Evolutionary conservation across 768 basidiomycete species (phyloP).

Genomic region (Naganishia vaughanmartiniae): DNA sequence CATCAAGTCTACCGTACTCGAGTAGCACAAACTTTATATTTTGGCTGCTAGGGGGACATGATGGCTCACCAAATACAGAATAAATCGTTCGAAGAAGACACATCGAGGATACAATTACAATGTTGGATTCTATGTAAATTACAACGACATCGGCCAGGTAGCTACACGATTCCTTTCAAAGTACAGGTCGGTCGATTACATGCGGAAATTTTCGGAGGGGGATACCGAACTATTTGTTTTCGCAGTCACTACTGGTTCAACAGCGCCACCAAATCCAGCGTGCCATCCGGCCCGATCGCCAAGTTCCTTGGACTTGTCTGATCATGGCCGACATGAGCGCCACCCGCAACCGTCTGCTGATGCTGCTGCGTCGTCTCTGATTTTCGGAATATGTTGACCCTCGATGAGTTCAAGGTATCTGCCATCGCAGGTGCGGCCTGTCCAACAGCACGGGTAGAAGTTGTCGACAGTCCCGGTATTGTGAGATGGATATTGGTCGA

Average conservation of each 20-base stretch:
- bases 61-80: not conserved
- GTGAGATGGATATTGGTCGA: conserved; percentile 20
- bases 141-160: not conserved
- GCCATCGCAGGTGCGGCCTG: not conserved
- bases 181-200: not conserved
- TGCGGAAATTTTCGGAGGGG: not conserved
- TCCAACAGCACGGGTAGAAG: not conserved
- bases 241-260: not conserved
- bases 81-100: not conserved
- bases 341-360: not conserved
- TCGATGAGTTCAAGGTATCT: not conserved
- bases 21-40: too few species aligned
- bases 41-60: too few species aligned
- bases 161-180: too few species aligned
- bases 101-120: not conserved
- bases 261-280: conserved; percentile 12
- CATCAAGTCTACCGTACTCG: too few species aligned
- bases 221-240: not conserved
- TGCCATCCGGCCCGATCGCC: conserved; percentile 3
- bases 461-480: not conserved
- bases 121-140: not conserved
- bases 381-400: not conserved
- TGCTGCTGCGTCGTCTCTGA: not conserved
- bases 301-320: not conserved
- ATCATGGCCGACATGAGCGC: not conserved